These are phyloP conservation scores for Alternaria sp. DNA, from an alignment of 2,329 filamentous ascomycete genomes.

Conservation along the genomic window DNA sequence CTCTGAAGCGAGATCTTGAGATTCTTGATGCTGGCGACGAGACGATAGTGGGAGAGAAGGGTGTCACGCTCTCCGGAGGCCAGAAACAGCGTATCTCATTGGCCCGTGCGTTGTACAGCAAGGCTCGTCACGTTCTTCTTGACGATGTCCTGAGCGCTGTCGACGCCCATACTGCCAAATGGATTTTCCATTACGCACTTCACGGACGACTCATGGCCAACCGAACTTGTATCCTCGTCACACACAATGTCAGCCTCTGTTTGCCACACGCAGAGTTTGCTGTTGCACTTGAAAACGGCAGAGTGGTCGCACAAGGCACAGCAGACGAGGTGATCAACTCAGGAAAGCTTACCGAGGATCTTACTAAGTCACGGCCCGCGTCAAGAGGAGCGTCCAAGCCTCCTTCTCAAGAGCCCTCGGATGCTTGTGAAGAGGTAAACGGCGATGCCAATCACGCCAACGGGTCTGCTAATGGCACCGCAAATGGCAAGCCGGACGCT, in stretches of 20 bases:
- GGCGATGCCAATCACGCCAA: constrained; percentile 53
- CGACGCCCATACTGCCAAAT: constrained; percentile 95
- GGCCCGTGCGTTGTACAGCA: constrained; percentile 96
- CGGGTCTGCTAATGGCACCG: constrained; percentile 54
- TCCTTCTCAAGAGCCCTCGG: constrained; percentile 79
- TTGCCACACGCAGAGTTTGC: constrained; percentile 80
- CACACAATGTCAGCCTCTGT: constrained; percentile 91
- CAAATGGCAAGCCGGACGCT: constrained; percentile 50
- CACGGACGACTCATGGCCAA: constrained; percentile 85
- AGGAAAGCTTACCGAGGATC: constrained; percentile 87
- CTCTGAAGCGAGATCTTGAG: constrained; percentile 86
- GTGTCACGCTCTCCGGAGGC: constrained; percentile 92
- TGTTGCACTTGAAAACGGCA: constrained; percentile 86
- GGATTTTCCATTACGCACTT: constrained; percentile 95
- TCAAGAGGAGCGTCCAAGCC: constrained; percentile 75
- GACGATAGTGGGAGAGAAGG: constrained; percentile 95
- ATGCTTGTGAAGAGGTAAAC: constrained; percentile 63
- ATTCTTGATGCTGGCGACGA: constrained; percentile 93
- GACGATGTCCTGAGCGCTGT: constrained; percentile 97
- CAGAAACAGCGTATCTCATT: constrained; percentile 98
- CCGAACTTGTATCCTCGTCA: constrained; percentile 92
- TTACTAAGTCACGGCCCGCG: constrained; percentile 73
- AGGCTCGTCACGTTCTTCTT: constrained; percentile 85
- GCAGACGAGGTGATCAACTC: constrained; percentile 79
- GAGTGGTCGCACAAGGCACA: constrained; percentile 76